Evolutionary conservation across 164 flowering plant species (phyloP).

Genomic region (Stephania cephalantha): DNA sequence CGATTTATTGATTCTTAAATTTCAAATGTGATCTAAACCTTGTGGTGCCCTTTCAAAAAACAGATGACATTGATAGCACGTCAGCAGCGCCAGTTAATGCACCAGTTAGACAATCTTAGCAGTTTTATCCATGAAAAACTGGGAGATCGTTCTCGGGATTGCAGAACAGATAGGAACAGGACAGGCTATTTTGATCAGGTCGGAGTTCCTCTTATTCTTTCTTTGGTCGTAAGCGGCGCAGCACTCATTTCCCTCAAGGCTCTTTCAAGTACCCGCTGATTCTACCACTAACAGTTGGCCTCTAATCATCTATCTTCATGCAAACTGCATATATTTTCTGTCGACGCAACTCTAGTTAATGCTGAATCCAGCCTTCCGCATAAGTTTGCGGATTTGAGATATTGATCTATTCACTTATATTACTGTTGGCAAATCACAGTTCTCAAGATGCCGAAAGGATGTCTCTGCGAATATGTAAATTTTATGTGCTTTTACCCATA

Average conservation of each 20-base stretch:
- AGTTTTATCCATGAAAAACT: slow-evolving; percentile 47
- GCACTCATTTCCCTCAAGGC: slow-evolving; percentile 45
- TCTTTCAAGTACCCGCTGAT: slow-evolving; percentile 31
- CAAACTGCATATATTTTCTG: not conserved
- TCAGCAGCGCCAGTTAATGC: slow-evolving; percentile 64
- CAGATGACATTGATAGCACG: slow-evolving; percentile 51
- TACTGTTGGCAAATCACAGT: not conserved
- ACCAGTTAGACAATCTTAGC: slow-evolving; percentile 58
- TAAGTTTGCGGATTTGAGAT: not conserved
- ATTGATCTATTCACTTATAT: not conserved
- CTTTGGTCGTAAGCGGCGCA: slow-evolving; percentile 57
- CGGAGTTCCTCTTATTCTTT: slow-evolving; percentile 36
- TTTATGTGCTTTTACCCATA: not conserved
- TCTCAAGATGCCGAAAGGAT: not conserved
- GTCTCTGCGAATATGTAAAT: not conserved
- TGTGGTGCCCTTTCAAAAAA: slow-evolving; percentile 6
- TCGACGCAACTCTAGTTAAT: not conserved
- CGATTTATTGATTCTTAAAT: not conserved
- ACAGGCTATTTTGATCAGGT: slow-evolving; percentile 22
- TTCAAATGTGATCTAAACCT: not conserved
- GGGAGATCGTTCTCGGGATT: slow-evolving; percentile 46
- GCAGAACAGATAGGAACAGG: slow-evolving; percentile 21
- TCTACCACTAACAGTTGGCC: not conserved
- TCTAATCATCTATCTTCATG: not conserved
- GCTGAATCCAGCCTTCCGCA: not conserved